Base-by-base conservation (phyloP, 768 basidiomycete species). In the Lactarius hatsudake region DNA sequence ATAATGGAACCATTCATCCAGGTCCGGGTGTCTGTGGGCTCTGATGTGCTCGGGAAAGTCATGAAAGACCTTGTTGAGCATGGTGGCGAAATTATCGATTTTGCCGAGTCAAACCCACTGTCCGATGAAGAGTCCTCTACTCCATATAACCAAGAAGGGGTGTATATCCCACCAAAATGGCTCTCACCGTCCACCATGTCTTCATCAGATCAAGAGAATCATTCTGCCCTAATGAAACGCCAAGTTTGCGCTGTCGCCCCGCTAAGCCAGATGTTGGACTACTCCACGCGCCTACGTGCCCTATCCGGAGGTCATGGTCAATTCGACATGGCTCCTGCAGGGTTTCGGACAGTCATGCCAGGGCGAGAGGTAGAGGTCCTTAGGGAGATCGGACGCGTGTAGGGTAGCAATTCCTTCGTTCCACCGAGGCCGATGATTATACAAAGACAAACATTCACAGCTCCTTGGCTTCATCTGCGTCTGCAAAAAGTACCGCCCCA, bases 61-160 rank as follows among this genome's bases (percentile, higher is more conserved):
- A 84, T 93, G 56, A 91, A 88, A 72, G 93, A 95, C 72, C 78
- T 95, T n/a, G 90, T 89, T 12, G 92, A 94, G 74, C 84, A 88
- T 67, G 86, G 87, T 2, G 92, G 90, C n/a, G 91, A 93, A 73
- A 79, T 95, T 13, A 76, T 87, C 28, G 89, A 92, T 70, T 82
- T 94, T 26, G 83, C 80, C 7, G 75, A 74, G 23, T 81, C 79
- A 6, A 78, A 77, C 42, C 75, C 74, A 9, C 78, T 78, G 13
- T 69, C 61, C n/a, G 77, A 79, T 28, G 80, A 79, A 15, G 80
- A 80, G 13, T 69, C 72, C 1, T 74, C 72, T 26, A 80, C 83
- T 17, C 56, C 70, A 15, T 89, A 84, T 73, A 72, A 83, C 4
- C 79, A 79, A n/a, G 85, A 90, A 61, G 87, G 85, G 10, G 76